Base-by-base conservation (phyloP, 2,329 filamentous ascomycete genomes). In the Microdochium bolleyi region DNA sequence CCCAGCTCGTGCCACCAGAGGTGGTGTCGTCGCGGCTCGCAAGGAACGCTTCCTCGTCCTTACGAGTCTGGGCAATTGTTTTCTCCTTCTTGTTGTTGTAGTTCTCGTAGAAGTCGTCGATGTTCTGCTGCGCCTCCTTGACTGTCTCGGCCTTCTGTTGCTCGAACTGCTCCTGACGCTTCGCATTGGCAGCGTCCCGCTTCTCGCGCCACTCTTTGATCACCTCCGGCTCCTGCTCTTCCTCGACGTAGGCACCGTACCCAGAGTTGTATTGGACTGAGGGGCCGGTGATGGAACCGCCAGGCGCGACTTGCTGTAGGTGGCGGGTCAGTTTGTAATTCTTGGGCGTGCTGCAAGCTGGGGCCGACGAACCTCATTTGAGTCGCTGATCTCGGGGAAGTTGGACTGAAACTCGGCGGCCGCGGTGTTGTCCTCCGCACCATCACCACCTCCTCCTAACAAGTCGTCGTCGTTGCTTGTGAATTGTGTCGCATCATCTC, bases 61-160 rank as follows among this genome's bases (percentile, higher is more conserved):
- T 87, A 63, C 87, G 84, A 53, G 92, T 94, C 75, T 95, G 89
- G 22, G 87, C 79, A 60, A 96, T 87, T 55, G 82, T 83, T 80
- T 97, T 97, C 70, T 99, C 94, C 70, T 94, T 92, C 76, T 96
- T 96, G 71, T 87, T 85, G 77, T 97, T 97, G 78, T 99, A 99
- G 73, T 96, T 96, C 67, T 96, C 92, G 78, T 99, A 99, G 74
- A 97, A 99, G 69, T 96, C 94, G 69, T 99, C 94, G 58, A 99
- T 95, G 70, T 95, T 94, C 68, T 92, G 82, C 66, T 91, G 90
- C 11, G 94, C 94, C 61, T 94, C 90, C 68, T 89, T 84, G 66
- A 96, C 75, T 1, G 91, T 96, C 68, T 92, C 85, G 57, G 83
- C 82, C 68, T 94, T 94, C 73, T 92, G 89, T 59, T 83, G 78